Conservation (phyloP, 2,329 filamentous ascomycete genomes). For the Chaetomium globosum region DNA sequence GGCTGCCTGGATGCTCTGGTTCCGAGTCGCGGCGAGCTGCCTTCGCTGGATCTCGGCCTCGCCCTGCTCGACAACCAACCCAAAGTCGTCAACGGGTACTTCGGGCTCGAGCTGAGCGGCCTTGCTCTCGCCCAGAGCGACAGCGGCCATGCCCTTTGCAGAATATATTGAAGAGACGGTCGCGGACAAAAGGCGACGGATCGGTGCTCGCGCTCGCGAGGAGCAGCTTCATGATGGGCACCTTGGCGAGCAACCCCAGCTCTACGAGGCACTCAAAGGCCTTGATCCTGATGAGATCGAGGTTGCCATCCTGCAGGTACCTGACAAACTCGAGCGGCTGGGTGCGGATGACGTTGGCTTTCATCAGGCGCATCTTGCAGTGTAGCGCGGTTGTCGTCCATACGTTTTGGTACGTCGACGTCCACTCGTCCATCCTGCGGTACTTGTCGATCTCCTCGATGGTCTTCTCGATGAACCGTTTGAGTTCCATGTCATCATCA, state of each 20-base stretch:
- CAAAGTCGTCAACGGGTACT: conserved; percentile 43
- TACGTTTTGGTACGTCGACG: conserved; percentile 67
- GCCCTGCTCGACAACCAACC: conserved; percentile 53
- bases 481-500: conserved; percentile 47
- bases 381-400: conserved; percentile 65
- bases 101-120: conserved; percentile 36
- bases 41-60: conserved; percentile 49
- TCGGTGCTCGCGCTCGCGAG: conserved; percentile 63
- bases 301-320: conserved; percentile 66
- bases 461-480: conserved; percentile 55
- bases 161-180: conserved; percentile 61
- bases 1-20: conserved; percentile 52
- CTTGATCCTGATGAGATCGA: conserved; percentile 66
- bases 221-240: conserved; percentile 58
- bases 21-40: conserved; percentile 52
- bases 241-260: conserved; percentile 61
- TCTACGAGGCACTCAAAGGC: conserved; percentile 66
- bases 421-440: conserved; percentile 69
- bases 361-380: conserved; percentile 65
- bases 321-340: conserved; percentile 61
- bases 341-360: conserved; percentile 60
- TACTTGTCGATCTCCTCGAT: conserved; percentile 68
- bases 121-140: conserved; percentile 64
- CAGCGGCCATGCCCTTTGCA: conserved; percentile 61
- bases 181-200: conserved; percentile 64